Percentiles rank a stretch among this genome's conserved stretches.
Conservation (phyloP, 768 basidiomycete species). For the Mycena metata region DNA sequence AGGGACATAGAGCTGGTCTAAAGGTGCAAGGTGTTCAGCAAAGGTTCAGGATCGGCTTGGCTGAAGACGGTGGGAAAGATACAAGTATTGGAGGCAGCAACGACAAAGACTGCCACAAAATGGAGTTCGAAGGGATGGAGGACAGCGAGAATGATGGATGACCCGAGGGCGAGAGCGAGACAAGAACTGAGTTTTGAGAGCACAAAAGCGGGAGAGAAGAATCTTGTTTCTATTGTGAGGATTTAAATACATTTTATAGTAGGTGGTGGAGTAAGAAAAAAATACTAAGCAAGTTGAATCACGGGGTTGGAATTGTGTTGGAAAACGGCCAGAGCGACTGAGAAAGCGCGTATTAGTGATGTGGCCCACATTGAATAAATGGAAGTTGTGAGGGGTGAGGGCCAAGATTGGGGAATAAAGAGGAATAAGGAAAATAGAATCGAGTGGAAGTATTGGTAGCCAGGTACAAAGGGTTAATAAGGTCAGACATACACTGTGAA, state of each 20-base stretch:
- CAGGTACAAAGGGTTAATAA: no score
- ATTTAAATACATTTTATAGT: slow-evolving; percentile 1
- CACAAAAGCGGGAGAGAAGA: not conserved
- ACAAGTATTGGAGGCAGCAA: not conserved
- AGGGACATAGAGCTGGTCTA: not conserved
- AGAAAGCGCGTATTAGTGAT: not conserved
- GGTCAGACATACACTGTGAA: no score
- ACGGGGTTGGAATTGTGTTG: not conserved
- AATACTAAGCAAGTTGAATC: not conserved
- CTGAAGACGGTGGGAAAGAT: not conserved
- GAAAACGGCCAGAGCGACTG: not conserved
- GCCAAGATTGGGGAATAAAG: not conserved
- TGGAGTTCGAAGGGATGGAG: not conserved
- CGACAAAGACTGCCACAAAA: not conserved
- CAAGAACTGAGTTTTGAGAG: no score
- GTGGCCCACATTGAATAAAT: not conserved
- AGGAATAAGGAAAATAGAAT: not conserved
- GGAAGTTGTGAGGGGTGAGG: not conserved
- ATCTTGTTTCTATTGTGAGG: not conserved
- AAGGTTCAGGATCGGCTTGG: not conserved
- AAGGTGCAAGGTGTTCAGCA: not conserved
- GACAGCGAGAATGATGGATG: not conserved
- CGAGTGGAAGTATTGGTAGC: no score
- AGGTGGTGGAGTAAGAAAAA: not conserved
- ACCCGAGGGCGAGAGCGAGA: not conserved